Conservation (phyloP, 768 basidiomycete genomes). For the Brasilioporus rufonigricans region DNA sequence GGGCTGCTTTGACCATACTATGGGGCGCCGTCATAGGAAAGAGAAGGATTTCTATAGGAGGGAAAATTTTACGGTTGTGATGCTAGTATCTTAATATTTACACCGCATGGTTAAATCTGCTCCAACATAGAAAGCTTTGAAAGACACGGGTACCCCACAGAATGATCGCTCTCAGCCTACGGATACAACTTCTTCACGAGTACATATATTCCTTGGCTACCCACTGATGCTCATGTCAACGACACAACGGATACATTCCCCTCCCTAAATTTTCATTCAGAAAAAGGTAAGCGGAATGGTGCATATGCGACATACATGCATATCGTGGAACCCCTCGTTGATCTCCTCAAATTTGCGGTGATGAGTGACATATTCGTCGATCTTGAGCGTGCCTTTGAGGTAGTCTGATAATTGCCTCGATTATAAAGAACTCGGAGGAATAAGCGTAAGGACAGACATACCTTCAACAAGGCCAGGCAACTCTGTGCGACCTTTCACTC, state of each 20-base stretch:
- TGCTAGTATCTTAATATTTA: conserved; percentile 7
- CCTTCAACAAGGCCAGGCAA: conserved; percentile 91
- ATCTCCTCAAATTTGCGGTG: conserved; percentile 69
- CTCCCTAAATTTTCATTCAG: conserved; percentile 38
- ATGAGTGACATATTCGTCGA: conserved; percentile 97
- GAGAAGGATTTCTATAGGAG: conserved; percentile 47
- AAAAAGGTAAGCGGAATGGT: not conserved
- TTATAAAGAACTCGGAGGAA: not conserved
- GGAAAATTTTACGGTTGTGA: conserved; percentile 22
- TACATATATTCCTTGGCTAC: not conserved
- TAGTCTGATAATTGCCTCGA: conserved; percentile 54
- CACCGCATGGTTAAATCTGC: conserved; percentile 5
- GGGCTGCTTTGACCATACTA: conserved; percentile 58
- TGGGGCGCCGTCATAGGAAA: conserved; percentile 71
- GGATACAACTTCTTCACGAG: conserved; percentile 4
- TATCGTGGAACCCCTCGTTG: conserved; percentile 88
- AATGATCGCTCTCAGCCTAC: not conserved
- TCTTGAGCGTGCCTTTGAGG: conserved; percentile 74
- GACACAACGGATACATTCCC: conserved; percentile 92
- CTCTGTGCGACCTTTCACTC: conserved; percentile 97
- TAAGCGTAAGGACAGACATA: conserved; percentile 27
- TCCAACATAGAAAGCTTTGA: not conserved
- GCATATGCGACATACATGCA: conserved; percentile 75
- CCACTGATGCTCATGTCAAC: conserved; percentile 63
- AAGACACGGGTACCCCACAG: not conserved